Base-by-base conservation (phyloP, 2,329 filamentous ascomycete genomes). In the Akanthomyces muscarius region DNA sequence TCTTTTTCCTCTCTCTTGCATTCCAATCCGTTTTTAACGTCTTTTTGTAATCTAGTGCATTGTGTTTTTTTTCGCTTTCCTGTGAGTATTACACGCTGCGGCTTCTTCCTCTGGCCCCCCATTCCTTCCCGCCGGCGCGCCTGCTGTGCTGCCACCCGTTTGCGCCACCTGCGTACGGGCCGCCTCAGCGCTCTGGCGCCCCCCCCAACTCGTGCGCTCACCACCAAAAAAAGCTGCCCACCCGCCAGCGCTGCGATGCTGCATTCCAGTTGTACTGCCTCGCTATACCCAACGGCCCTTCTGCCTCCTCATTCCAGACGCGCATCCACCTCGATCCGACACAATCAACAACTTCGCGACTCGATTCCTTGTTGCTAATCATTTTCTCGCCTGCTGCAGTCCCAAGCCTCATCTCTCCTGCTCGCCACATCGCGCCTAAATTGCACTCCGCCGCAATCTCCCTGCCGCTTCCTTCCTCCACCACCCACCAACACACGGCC, bases 221-320 rank as follows among this genome's bases (percentile, higher is more conserved):
- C 60, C 44, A 28, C 51, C 60, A 21, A 51, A 51, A 62, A 33
- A 48, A n/a, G 14, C 45, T 21, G 23, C 58, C 42, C 42, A 33
- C 42, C 18, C 10, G 21, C 28, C 30, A 13, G 23, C 36, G 33
- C 58, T 8, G 58, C 25, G 23, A 42, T 48, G 38, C 51, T 62
- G 36, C 59, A 55, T 62, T 62, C 59, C 59, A 62, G 18, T 28
- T 42, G 36, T 28, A 21, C 60, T 52, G 23, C 38, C 54, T 63
- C 41, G 48, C 47, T 44, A 21, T 21, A 41, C 25, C 47, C 54
- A 28, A 59, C 48, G 61, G 30, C 54, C 48, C 38, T 48, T 56
- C n/a, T n/a, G 52, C 44, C 38, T 57, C 54, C 47, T 6, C 61
- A 59, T 63, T 63, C 61, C 54, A 63, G 61, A 63, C 61, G 54